These are phyloP conservation scores for Linnemannia schmuckeri DNA, from an alignment of 192 early-diverging fungal species.

Conservation along the genomic window DNA sequence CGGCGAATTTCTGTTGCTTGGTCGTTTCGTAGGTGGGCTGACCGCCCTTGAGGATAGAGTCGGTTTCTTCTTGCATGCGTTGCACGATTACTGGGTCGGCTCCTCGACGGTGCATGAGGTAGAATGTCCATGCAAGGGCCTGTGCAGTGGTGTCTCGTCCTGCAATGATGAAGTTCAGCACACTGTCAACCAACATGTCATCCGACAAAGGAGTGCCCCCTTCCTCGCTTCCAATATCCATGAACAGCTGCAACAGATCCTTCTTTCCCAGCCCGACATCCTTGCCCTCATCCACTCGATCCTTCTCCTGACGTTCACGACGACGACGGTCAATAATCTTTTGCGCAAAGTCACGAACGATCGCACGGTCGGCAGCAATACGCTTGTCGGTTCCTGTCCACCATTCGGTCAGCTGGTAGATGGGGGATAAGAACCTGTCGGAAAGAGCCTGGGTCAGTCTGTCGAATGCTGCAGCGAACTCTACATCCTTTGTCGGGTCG, in stretches of 20 bases:
- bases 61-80: slow-evolving; percentile 43
- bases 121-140: slow-evolving; percentile 56
- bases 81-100: slow-evolving; percentile 51
- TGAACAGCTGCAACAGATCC: slow-evolving; percentile 60
- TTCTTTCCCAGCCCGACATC: neutral
- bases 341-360: slow-evolving; percentile 28
- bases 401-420: slow-evolving; percentile 36
- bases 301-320: neutral
- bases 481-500: slow-evolving; percentile 19
- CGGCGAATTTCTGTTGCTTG: slow-evolving; percentile 46
- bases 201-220: slow-evolving; percentile 44
- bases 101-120: slow-evolving; percentile 56
- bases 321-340: slow-evolving; percentile 51
- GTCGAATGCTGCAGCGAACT: slow-evolving; percentile 69
- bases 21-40: slow-evolving; percentile 36
- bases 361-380: slow-evolving; percentile 10
- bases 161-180: slow-evolving; percentile 58
- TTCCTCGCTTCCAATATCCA: slow-evolving; percentile 45
- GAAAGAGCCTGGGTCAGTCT: slow-evolving; percentile 45
- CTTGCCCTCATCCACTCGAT: slow-evolving; percentile 9
- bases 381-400: slow-evolving; percentile 20
- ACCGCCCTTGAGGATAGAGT: slow-evolving; percentile 26
- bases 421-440: slow-evolving; percentile 15
- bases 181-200: slow-evolving; percentile 59
- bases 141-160: slow-evolving; percentile 74